These are phyloP conservation scores for Apiospora marii DNA, from an alignment of 2,329 filamentous ascomycete genomes.

Conservation along the genomic window DNA sequence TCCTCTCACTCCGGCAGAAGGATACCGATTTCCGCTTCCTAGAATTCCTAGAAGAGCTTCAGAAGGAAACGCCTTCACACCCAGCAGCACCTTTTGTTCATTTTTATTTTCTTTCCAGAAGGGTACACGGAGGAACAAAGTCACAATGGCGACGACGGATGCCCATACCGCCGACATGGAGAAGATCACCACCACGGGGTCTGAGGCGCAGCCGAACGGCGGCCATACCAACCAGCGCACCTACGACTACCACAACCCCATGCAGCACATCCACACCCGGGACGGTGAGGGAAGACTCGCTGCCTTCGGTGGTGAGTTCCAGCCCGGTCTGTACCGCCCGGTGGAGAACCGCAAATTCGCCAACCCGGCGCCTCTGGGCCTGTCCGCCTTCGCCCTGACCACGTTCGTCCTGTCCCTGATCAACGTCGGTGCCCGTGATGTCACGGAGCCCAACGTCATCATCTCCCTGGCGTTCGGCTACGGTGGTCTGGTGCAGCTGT, in stretches of 20 bases:
- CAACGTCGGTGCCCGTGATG: constrained; percentile 71
- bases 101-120: background rate
- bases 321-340: constrained; percentile 72
- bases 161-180: background rate
- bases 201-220: background rate
- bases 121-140: constrained; percentile 1
- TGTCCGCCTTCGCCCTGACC: constrained; percentile 81
- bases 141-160: background rate
- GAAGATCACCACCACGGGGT: constrained; percentile 14
- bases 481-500: constrained; percentile 79
- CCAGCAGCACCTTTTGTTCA: background rate
- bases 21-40: background rate
- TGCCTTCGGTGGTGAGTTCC: constrained; percentile 76
- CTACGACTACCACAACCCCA: constrained; percentile 44
- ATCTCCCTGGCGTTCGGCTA: constrained; percentile 76
- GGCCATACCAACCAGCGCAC: background rate
- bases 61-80: background rate
- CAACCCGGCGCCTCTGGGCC: constrained; percentile 81
- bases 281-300: constrained; percentile 51
- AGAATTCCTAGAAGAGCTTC: background rate
- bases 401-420: constrained; percentile 81
- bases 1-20: background rate
- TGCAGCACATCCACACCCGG: constrained; percentile 45
- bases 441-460: constrained; percentile 70
- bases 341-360: constrained; percentile 75